Conservation (phyloP, 148 eudicot species). For the Chenopodium quinoa region DNA sequence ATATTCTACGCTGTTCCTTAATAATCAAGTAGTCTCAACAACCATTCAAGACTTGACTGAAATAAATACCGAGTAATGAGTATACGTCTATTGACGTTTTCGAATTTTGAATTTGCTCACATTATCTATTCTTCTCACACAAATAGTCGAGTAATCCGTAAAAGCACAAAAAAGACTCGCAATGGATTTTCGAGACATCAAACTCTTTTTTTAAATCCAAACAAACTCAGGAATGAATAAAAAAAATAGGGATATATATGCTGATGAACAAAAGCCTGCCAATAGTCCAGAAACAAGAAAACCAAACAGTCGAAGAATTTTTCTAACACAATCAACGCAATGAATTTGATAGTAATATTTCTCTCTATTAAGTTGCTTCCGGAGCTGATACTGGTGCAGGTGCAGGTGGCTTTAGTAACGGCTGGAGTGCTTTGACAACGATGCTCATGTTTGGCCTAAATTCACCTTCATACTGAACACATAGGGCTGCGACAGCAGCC, state of each 20-base stretch:
- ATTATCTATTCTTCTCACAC: neutral
- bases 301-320: conserved; percentile 1
- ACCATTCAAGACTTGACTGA: neutral
- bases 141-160: neutral
- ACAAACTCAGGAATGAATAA: conserved; percentile 27
- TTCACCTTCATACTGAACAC: conserved; percentile 75
- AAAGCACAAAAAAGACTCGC: neutral
- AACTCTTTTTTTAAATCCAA: conserved; percentile 19
- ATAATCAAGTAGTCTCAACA: neutral
- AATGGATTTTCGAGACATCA: neutral
- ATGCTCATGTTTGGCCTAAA: conserved; percentile 81
- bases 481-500: conserved; percentile 79
- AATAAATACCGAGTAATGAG: neutral
- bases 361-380: neutral
- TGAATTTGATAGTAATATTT: neutral
- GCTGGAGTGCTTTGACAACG: conserved; percentile 74
- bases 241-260: conserved; percentile 22
- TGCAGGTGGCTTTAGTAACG: conserved; percentile 48
- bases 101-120: neutral
- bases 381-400: conserved; percentile 26
- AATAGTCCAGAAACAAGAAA: conserved; percentile 4
- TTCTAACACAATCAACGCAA: conserved; percentile 11
- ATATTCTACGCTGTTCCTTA: neutral
- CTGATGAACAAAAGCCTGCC: conserved; percentile 16
- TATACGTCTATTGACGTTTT: neutral